Percentiles rank a stretch among this genome's conserved stretches.
phyloP scores from a whole-genome alignment of 1,139 yeast genomes.

The Spathaspora sp. region DNA sequence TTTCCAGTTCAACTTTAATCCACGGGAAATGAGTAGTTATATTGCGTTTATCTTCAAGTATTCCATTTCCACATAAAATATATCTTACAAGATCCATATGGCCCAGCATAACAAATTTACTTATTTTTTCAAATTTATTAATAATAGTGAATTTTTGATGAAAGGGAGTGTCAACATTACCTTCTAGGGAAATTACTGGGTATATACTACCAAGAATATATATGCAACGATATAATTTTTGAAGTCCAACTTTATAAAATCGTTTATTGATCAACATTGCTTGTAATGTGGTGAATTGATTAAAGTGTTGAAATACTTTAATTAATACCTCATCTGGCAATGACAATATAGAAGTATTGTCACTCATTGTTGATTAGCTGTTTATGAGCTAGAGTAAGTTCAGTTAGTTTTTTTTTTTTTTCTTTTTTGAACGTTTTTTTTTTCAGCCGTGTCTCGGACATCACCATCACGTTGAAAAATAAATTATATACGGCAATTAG shows the following conservation, averaged over 20 bases:
- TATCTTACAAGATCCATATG: background rate
- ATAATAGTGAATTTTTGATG: background rate
- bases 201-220: background rate
- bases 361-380: no score
- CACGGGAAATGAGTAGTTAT: no score
- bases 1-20: background rate
- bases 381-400: no score
- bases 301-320: background rate
- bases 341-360: background rate
- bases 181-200: background rate
- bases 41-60: no score
- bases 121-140: no score
- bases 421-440: no score
- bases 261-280: background rate
- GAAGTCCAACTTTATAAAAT: background rate
- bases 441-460: no score
- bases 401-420: no score
- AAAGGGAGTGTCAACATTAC: background rate
- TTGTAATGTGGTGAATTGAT: background rate
- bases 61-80: background rate
- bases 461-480: no score
- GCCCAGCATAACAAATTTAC: no score
- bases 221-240: background rate
- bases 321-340: background rate
- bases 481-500: no score